Percentiles rank a stretch among this genome's conserved stretches.
Evolutionary conservation across 2,329 filamentous ascomycete species (phyloP).

Genomic region (Sporothrix globosa): DNA sequence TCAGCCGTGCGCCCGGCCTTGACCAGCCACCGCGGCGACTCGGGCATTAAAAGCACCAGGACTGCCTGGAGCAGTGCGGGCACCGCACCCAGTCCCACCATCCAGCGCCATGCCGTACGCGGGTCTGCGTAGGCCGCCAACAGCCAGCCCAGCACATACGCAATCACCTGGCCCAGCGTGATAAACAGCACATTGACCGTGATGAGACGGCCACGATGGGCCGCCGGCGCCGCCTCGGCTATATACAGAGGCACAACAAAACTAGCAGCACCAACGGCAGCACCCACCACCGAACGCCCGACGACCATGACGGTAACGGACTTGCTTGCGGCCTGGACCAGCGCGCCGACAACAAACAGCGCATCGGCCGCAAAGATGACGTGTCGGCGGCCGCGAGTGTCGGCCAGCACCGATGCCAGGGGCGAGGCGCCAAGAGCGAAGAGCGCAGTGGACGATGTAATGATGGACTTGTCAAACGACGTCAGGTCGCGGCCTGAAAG

Average conservation of each 20-base stretch:
- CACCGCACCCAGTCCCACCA: slow-evolving; percentile 81
- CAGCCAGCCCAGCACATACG: slow-evolving; percentile 80
- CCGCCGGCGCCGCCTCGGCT: slow-evolving; percentile 78
- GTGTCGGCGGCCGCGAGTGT: slow-evolving; percentile 62
- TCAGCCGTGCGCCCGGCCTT: slow-evolving; percentile 63
- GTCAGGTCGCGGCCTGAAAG: slow-evolving; percentile 61
- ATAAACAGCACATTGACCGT: slow-evolving; percentile 83
- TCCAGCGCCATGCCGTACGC: slow-evolving; percentile 78
- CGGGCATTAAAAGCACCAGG: slow-evolving; percentile 74
- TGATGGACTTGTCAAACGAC: slow-evolving; percentile 69
- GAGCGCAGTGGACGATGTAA: slow-evolving; percentile 70
- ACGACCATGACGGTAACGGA: slow-evolving; percentile 67
- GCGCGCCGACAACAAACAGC: slow-evolving; percentile 69
- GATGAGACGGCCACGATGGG: slow-evolving; percentile 75
- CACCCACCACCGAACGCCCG: slow-evolving; percentile 70
- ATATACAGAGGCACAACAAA: slow-evolving; percentile 89
- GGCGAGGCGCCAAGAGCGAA: slow-evolving; percentile 67
- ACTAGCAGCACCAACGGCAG: slow-evolving; percentile 74
- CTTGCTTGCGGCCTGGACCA: slow-evolving; percentile 62
- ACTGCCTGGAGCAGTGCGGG: slow-evolving; percentile 73
- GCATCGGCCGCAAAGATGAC: slow-evolving; percentile 67
- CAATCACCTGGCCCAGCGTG: slow-evolving; percentile 84
- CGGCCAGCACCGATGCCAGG: slow-evolving; percentile 65
- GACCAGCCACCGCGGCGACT: slow-evolving; percentile 87
- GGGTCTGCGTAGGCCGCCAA: slow-evolving; percentile 61